Evolutionary conservation across 164 flowering plant genomes (phyloP).

Genomic region (Stephania yunnanensis): DNA sequence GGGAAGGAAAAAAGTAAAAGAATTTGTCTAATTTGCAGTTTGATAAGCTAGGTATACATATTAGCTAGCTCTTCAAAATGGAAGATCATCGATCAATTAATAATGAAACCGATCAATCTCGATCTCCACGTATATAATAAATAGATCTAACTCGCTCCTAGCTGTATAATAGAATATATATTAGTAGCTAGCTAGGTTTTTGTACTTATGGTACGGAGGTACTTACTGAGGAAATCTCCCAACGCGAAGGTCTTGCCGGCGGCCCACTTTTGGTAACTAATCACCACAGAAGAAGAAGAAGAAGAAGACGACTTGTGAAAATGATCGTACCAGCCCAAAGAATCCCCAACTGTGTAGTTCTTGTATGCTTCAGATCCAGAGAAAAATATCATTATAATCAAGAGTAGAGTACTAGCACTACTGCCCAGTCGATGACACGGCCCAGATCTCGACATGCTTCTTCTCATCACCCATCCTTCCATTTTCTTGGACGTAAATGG

Average conservation of each 20-base stretch:
- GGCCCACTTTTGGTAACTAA: slow-evolving; percentile 81
- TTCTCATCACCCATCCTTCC: not conserved
- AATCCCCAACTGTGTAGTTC: slow-evolving; percentile 87
- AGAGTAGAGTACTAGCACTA: too few relatives aligned
- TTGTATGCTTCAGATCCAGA: slow-evolving; percentile 44
- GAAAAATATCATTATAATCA: slow-evolving; percentile 1
- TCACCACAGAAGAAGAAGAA: not conserved
- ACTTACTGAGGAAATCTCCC: slow-evolving; percentile 93
- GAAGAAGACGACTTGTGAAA: slow-evolving; percentile 31
- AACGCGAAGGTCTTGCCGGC: slow-evolving; percentile 55
- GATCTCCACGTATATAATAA: too few relatives aligned
- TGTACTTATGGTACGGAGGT: too few relatives aligned
- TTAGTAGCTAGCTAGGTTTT: too few relatives aligned
- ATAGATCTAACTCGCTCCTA: too few relatives aligned
- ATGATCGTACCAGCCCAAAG: slow-evolving; percentile 84
- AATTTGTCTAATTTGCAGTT: too few relatives aligned
- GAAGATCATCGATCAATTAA: too few relatives aligned
- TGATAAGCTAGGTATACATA: too few relatives aligned
- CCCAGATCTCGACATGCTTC: not conserved
- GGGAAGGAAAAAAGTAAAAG: too few relatives aligned
- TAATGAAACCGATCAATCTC: too few relatives aligned
- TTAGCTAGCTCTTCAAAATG: too few relatives aligned
- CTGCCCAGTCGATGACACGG: not conserved
- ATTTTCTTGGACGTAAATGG: not conserved
- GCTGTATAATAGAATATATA: too few relatives aligned